phyloP scores from a whole-genome alignment of 2,329 filamentous ascomycete species.

The Fusarium oxysporum region DNA sequence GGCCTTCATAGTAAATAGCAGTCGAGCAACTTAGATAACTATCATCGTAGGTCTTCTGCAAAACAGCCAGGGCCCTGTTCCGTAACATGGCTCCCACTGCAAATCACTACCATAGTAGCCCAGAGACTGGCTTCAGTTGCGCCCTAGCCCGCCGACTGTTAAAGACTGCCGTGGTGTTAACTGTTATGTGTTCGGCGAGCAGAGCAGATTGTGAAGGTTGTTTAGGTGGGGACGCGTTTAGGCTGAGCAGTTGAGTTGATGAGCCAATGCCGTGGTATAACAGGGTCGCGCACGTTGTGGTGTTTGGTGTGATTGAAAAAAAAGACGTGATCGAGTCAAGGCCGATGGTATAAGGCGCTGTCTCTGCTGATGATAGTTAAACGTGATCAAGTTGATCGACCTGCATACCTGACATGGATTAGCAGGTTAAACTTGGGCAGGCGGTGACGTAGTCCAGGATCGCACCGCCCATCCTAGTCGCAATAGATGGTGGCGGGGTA shows the following conservation, averaged over 20 bases:
- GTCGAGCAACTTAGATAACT: conserved; percentile 95
- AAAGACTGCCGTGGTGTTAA: neutral
- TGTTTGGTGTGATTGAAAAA: neutral
- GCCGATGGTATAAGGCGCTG: conserved; percentile 1
- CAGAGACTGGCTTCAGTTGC: conserved; percentile 34
- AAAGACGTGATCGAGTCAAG: conserved; percentile 2
- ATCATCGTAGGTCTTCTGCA: conserved; percentile 98
- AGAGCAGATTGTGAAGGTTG: conserved; percentile 16
- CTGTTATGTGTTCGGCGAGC: conserved; percentile 7
- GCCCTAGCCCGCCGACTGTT: conserved; percentile 33
- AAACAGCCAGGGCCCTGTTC: conserved; percentile 71
- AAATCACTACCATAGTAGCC: conserved; percentile 46
- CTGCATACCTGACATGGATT: conserved; percentile 18
- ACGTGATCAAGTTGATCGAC: conserved; percentile 35
- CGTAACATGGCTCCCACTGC: conserved; percentile 61
- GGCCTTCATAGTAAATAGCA: conserved; percentile 93
- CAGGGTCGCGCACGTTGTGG: neutral
- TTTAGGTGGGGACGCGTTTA: conserved; percentile 14
- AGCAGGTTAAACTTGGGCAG: conserved; percentile 30
- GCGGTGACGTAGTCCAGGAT: conserved; percentile 45
- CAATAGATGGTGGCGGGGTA: conserved; percentile 37
- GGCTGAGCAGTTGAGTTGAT: neutral
- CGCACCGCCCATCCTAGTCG: conserved; percentile 37
- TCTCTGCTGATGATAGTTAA: conserved; percentile 23
- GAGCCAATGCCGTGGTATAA: conserved; percentile 1